Conservation (phyloP, 352 stramenopile species). For the Pseudoperonospora humuli region DNA sequence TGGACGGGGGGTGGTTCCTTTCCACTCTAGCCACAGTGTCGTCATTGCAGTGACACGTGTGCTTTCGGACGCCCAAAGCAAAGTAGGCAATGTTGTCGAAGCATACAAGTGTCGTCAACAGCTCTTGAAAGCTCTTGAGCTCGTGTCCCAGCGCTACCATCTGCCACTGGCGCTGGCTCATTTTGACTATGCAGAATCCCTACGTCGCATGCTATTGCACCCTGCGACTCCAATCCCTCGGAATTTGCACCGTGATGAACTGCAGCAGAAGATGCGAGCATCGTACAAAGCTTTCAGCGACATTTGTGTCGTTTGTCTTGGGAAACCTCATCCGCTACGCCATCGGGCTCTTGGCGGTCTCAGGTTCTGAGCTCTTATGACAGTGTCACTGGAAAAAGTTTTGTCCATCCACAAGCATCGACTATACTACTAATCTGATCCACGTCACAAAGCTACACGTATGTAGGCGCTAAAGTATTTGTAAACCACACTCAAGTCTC, state of each 20-base stretch:
- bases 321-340: conserved; percentile 21
- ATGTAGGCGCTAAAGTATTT: conserved; percentile 1
- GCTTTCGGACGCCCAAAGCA: conserved; percentile 33
- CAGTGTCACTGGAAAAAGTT: not conserved
- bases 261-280: conserved; percentile 24
- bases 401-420: not conserved
- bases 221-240: conserved; percentile 8
- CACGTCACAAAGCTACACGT: not conserved
- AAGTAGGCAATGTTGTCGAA: conserved; percentile 27
- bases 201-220: conserved; percentile 24
- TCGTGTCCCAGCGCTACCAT: conserved; percentile 24
- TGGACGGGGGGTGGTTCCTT: conserved; percentile 16
- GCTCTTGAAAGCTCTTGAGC: conserved; percentile 20
- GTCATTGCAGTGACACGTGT: conserved; percentile 22
- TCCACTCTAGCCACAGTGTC: conserved; percentile 28
- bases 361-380: conserved; percentile 16
- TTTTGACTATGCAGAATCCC: conserved; percentile 29
- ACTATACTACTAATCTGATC: not conserved
- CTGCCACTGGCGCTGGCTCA: conserved; percentile 32
- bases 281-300: conserved; percentile 26
- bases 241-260: conserved; percentile 14
- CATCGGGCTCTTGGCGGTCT: conserved; percentile 19
- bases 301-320: conserved; percentile 31
- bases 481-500: not conserved
- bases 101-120: conserved; percentile 24